Evolutionary conservation across 768 basidiomycete species (phyloP).

Genomic region (Melanogaster broomeanus): DNA sequence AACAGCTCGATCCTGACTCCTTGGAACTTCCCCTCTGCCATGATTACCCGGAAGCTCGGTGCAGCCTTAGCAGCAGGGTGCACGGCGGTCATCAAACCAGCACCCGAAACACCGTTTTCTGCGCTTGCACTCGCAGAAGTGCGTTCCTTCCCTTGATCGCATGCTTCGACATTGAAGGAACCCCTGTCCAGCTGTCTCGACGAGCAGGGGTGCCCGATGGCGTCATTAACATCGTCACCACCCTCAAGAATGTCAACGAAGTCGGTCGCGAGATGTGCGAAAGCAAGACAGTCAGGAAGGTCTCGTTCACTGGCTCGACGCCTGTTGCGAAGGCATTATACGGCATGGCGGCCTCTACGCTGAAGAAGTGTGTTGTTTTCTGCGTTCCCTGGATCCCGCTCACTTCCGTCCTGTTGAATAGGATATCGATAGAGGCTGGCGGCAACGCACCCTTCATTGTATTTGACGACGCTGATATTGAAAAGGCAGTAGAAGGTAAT

Average conservation of each 20-base stretch:
- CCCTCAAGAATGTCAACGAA: slow-evolving; percentile 78
- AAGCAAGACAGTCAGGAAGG: slow-evolving; percentile 81
- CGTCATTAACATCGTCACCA: slow-evolving; percentile 93
- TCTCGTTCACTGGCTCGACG: slow-evolving; percentile 91
- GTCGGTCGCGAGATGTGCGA: slow-evolving; percentile 95
- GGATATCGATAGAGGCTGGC: slow-evolving; percentile 82
- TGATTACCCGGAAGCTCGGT: slow-evolving; percentile 90
- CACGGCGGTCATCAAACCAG: slow-evolving; percentile 92
- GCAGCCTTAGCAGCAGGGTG: slow-evolving; percentile 96
- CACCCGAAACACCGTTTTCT: slow-evolving; percentile 94
- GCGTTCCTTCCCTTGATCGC: slow-evolving; percentile 4
- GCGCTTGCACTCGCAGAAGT: slow-evolving; percentile 91
- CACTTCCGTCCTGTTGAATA: slow-evolving; percentile 13
- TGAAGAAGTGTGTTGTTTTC: slow-evolving; percentile 68
- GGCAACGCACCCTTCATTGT: slow-evolving; percentile 97
- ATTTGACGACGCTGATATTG: slow-evolving; percentile 94
- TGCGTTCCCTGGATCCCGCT: background rate
- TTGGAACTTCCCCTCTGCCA: slow-evolving; percentile 95
- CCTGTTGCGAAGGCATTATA: slow-evolving; percentile 77
- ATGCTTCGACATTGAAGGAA: background rate
- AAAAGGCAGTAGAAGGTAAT: slow-evolving; percentile 83
- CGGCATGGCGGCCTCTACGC: slow-evolving; percentile 67
- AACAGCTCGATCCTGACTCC: slow-evolving; percentile 76
- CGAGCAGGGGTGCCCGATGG: slow-evolving; percentile 95
- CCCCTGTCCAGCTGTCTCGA: slow-evolving; percentile 57